phyloP scores from a whole-genome alignment of 2,329 filamentous ascomycete genomes.

The Amylocarpus encephaloides region DNA sequence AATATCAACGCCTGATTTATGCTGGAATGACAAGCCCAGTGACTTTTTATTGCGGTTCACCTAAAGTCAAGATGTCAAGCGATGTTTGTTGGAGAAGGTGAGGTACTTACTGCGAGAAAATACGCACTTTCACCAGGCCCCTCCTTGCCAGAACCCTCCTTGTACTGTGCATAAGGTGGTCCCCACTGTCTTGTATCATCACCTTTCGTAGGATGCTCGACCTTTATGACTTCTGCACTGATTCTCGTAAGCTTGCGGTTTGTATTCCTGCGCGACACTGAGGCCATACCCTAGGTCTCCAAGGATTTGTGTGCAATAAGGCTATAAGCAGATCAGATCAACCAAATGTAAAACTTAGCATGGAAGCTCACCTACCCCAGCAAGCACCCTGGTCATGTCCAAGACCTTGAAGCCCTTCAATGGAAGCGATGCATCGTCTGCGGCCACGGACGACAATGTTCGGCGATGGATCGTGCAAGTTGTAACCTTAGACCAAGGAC shows the following conservation, averaged over 20 bases:
- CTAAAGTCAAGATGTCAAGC: constrained; percentile 38
- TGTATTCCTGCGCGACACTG: constrained; percentile 23
- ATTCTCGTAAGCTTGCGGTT: constrained; percentile 12
- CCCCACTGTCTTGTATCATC: constrained; percentile 97
- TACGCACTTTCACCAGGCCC: constrained; percentile 92
- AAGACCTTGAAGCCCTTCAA: constrained; percentile 82
- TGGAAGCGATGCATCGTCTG: constrained; percentile 49
- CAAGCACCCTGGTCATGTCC: constrained; percentile 94
- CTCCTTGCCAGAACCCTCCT: constrained; percentile 47
- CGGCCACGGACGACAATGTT: constrained; percentile 18
- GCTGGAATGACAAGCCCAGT: constrained; percentile 82
- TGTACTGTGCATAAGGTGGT: constrained; percentile 82
- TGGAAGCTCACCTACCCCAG: constrained; percentile 63
- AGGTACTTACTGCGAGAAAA: constrained; percentile 67
- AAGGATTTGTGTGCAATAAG: constrained; percentile 94
- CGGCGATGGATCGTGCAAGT: constrained; percentile 13
- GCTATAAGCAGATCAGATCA: constrained; percentile 45
- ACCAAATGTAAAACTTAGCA: background rate
- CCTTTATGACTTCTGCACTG: constrained; percentile 93
- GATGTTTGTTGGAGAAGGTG: background rate
- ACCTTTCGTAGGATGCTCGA: constrained; percentile 85
- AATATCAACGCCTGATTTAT: constrained; percentile 75
- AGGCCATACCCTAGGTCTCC: constrained; percentile 81
- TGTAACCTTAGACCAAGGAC: constrained; percentile 9
- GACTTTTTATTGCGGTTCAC: constrained; percentile 98